Evolutionary conservation across 140 eudicot species (phyloP).

Genomic region (Flaveria floridana): DNA sequence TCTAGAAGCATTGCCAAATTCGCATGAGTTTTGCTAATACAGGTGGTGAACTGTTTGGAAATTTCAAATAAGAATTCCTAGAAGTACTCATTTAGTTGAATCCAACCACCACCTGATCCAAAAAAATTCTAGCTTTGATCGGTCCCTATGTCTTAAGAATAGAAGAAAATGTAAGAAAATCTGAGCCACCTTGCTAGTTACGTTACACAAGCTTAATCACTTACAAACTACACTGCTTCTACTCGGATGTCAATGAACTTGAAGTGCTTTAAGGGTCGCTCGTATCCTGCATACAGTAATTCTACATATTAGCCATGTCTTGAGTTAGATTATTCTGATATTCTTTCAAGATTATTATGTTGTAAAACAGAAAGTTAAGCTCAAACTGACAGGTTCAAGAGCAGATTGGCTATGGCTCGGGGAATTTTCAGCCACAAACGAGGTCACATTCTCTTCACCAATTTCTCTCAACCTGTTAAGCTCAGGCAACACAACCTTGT

Average conservation of each 20-base stretch:
- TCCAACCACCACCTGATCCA: too few species aligned
- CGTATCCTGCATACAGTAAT: conserved; percentile 25
- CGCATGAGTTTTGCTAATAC: too few species aligned
- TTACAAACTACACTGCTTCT: conserved; percentile 28
- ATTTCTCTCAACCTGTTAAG: conserved; percentile 46
- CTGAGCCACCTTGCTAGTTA: conserved; percentile 19
- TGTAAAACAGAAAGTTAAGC: background rate
- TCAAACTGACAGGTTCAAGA: background rate
- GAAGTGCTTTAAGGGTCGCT: background rate
- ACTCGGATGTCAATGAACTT: background rate
- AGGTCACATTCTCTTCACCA: conserved; percentile 40
- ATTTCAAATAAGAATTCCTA: too few species aligned
- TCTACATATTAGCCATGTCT: conserved; percentile 7
- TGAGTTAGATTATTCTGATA: too few species aligned
- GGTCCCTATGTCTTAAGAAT: too few species aligned
- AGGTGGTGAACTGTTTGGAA: too few species aligned
- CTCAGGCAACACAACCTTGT: conserved; percentile 50
- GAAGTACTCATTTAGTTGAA: too few species aligned
- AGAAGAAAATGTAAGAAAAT: background rate
- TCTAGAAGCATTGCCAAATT: too few species aligned
- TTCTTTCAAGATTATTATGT: background rate
- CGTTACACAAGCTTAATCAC: background rate
- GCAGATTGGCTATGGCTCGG: background rate
- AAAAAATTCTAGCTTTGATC: too few species aligned
- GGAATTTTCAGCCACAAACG: background rate